phyloP scores from a whole-genome alignment of 352 stramenopile genomes.

The Phytophthora multivora region DNA sequence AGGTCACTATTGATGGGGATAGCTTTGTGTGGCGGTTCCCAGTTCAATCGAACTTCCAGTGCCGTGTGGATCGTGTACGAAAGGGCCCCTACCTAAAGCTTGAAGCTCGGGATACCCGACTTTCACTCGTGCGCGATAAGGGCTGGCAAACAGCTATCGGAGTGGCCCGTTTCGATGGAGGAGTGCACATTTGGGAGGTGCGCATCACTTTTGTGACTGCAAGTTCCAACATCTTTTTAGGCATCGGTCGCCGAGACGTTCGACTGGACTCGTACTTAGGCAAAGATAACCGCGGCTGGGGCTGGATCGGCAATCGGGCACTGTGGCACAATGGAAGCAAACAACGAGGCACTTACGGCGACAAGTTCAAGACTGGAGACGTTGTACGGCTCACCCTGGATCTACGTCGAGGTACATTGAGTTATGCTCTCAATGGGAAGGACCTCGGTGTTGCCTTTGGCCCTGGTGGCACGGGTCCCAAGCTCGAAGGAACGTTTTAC shows the following conservation, averaged over 20 bases:
- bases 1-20: conserved; percentile 87
- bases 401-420: conserved; percentile 80
- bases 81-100: conserved; percentile 91
- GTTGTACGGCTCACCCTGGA: conserved; percentile 85
- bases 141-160: conserved; percentile 90
- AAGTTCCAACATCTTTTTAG: conserved; percentile 91
- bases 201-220: conserved; percentile 86
- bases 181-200: conserved; percentile 90
- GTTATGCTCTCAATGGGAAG: conserved; percentile 90
- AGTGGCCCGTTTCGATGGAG: conserved; percentile 85
- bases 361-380: conserved; percentile 91
- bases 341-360: conserved; percentile 88
- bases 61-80: conserved; percentile 80
- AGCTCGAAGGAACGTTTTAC: conserved; percentile 89
- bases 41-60: conserved; percentile 90
- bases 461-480: conserved; percentile 80
- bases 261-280: conserved; percentile 89
- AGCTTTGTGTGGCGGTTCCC: conserved; percentile 89
- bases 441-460: conserved; percentile 90
- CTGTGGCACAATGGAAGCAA: conserved; percentile 92
- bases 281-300: conserved; percentile 92
- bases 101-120: conserved; percentile 81
- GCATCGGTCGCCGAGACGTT: conserved; percentile 83
- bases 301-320: conserved; percentile 90
- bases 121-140: conserved; percentile 87